Evolutionary conservation across 2,329 filamentous ascomycete species (phyloP), one percentile per base, ranked within the genome.

Genomic region (Colletotrichum higginsianum): DNA sequence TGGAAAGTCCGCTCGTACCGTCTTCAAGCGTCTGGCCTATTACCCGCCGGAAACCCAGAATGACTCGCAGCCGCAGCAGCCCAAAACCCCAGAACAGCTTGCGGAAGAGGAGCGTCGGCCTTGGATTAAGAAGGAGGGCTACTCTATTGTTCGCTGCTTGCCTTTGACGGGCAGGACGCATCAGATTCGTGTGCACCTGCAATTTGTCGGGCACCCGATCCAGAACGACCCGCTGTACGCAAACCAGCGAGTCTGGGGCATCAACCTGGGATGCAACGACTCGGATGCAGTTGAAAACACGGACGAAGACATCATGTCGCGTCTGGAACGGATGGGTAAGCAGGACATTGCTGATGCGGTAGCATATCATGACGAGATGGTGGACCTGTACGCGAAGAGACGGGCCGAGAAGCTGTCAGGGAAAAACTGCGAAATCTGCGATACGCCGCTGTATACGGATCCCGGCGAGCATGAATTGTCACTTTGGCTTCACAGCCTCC

Each of bases 221-320:
- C 92, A 94, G 74, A 99, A 99, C 80, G 96, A 99, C 79, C 96
- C 96, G 9, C 98, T 99, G 76, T 99, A 99, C 81, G 95, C 94
- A 77, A 99, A 99, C 79, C 91, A 94, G 79, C 91, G 91, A 68
- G 96, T 99, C 13, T 99, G 97, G 86, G 96, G 96, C 0, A 86
- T 92, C 0, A 88, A 92, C 12, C 89, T 99, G 0, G 96, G 94
- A 18, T 89, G 83, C 65, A 85, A 88, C 66, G 90, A 92, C 73
- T 84, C 86, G 16, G 92, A 96, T 61, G 90, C 89, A 3, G 86
- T 87, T 23, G 88, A 88, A 35, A 92, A 94, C 68, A 90, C 92
- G 52, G 96, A 99, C 80, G 93, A 96, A 72, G 94, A 97, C 79
- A 93, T 99, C 76, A 95, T 99, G 80, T 91, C 91, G 23, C 90